Evolutionary conservation across 768 basidiomycete species (phyloP).

Genomic region (Termitomyces sp.): DNA sequence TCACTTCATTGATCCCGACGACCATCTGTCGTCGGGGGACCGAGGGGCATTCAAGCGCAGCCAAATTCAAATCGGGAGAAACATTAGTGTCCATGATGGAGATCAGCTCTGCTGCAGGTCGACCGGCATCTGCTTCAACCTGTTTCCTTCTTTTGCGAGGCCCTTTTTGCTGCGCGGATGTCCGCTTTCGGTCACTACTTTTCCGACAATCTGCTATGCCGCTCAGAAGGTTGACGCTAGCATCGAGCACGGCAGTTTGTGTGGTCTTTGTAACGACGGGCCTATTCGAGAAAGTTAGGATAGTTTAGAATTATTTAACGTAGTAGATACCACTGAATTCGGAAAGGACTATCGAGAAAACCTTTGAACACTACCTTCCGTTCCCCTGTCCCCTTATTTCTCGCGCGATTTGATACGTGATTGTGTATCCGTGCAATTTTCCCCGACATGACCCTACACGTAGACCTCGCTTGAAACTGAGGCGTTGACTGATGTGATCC

Average conservation of each 20-base stretch:
- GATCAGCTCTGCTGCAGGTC: neutral
- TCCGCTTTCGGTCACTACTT: constrained; percentile 36
- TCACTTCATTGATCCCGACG: constrained; percentile 79
- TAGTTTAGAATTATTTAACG: constrained; percentile 7
- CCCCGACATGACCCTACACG: constrained; percentile 36
- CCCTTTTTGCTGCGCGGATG: neutral
- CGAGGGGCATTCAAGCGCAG: constrained; percentile 22
- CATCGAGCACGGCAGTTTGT: constrained; percentile 55
- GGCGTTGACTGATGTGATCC: neutral
- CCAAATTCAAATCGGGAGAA: neutral
- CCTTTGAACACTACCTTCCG: constrained; percentile 56
- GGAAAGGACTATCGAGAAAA: constrained; percentile 69
- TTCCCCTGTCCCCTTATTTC: constrained; percentile 38
- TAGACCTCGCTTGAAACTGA: neutral
- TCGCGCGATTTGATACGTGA: constrained; percentile 62
- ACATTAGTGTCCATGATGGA: neutral
- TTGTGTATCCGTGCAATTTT: constrained; percentile 48
- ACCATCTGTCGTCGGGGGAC: constrained; percentile 46
- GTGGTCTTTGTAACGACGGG: constrained; percentile 56
- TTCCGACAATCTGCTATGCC: constrained; percentile 42
- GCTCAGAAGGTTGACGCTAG: constrained; percentile 43
- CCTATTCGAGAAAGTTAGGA: constrained; percentile 32
- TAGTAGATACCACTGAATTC: constrained; percentile 53
- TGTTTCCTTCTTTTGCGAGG: constrained; percentile 12
- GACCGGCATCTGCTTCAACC: neutral